Base-by-base conservation (phyloP, 2,329 filamentous ascomycete genomes). In the Akanthomyces uredinophilus region DNA sequence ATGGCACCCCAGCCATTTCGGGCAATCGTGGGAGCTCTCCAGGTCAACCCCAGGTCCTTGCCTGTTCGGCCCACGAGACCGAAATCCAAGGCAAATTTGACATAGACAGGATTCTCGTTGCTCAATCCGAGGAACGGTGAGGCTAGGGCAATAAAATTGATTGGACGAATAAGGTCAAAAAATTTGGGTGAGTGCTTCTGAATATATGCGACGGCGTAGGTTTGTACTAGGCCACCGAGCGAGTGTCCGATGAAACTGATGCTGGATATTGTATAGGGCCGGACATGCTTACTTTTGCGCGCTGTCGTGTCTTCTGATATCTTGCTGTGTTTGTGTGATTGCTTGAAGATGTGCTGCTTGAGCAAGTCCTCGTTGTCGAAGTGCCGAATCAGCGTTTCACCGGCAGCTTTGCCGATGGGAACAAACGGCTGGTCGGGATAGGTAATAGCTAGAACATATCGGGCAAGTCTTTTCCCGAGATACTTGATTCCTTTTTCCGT, bases 401-500 rank as follows among this genome's bases (percentile, higher is more conserved):
- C 71, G 4, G 77, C 74, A 7, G 78, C 78, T 68, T 86, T 86
- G 16, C 78, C 75, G 27, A 79, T 77, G 0, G 94, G 93, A 1
- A 93, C 79, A 69, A 88, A 96, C 5, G 94, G 92, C 69, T 98
- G 93, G 70, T 97, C 92, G 0, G 95, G 95, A 71, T 96, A 96
- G 35, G 94, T 96, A 78, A 96, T 87, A 58, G 88, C 84, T 49
- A 99, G 81, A 35, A 98, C 86, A 72, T 94, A 96, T 78, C 93
- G 93, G 22, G 95, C 95, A 29, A 99, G 83, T 56, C 95, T 86
- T 74, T 98, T 98, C 22, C 95, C 95, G 5, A 99, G 84, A 74
- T 96, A 99, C 73, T 98, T 96, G 70, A 99, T 98, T 18, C 95
- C 95, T 66, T 89, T 87, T 76, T 99, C 95, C 2, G 95, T 99